Conservation (phyloP, 768 basidiomycete genomes). For the Daedaleopsis sinensis region DNA sequence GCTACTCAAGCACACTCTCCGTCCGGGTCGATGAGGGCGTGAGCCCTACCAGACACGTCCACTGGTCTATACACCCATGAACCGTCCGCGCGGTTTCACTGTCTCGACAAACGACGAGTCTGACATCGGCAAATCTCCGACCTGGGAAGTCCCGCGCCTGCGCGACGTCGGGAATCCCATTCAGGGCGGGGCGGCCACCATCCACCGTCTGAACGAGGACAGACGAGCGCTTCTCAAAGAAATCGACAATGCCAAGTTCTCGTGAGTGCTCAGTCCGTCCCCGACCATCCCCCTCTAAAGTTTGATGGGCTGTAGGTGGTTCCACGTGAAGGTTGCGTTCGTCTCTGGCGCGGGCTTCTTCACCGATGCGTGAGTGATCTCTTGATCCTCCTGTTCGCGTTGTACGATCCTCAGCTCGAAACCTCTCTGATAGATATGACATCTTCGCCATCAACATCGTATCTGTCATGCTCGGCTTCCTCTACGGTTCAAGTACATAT, state of each 20-base stretch:
- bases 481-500: slow-evolving; percentile 34
- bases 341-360: slow-evolving; percentile 39
- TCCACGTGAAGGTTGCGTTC: slow-evolving; percentile 50
- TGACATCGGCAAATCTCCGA: slow-evolving; percentile 2
- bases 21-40: slow-evolving; percentile 1
- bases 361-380: slow-evolving; percentile 30
- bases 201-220: slow-evolving; percentile 34
- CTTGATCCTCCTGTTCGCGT: background rate
- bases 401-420: background rate
- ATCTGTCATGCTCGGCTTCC: slow-evolving; percentile 48
- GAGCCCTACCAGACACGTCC: background rate
- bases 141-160: slow-evolving; percentile 4
- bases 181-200: background rate
- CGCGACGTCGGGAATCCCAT: slow-evolving; percentile 2
- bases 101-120: background rate
- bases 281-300: background rate
- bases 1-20: background rate
- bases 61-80: background rate
- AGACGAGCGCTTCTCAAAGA: slow-evolving; percentile 50
- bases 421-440: slow-evolving; percentile 32
- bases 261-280: slow-evolving; percentile 27
- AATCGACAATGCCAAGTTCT: slow-evolving; percentile 54
- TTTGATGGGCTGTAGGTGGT: slow-evolving; percentile 37
- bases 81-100: background rate
- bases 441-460: slow-evolving; percentile 49